phyloP scores from a whole-genome alignment of 192 early-diverging fungal species.

The Irineochytrium annulatum region DNA sequence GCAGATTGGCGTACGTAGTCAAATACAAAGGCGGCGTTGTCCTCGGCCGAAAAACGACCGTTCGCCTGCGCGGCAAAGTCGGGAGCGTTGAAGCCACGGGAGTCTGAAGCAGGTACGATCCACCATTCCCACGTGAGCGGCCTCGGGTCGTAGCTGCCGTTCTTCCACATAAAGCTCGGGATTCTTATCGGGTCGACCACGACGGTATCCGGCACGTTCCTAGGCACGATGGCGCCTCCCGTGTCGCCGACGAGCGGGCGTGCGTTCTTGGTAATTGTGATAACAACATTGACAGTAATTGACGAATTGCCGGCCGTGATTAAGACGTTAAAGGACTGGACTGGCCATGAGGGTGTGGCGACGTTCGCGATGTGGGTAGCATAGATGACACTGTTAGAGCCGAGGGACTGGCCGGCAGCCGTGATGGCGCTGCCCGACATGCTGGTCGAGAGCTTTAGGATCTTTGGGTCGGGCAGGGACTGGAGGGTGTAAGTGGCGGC shows the following conservation, averaged over 20 bases:
- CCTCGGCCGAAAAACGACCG: no score
- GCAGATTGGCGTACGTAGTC: no score
- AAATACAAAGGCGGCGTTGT: no score
- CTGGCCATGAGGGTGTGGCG: neutral
- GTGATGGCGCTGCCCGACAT: no score
- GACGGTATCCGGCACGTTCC: neutral
- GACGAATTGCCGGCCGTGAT: neutral
- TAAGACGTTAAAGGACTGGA: neutral
- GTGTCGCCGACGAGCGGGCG: neutral
- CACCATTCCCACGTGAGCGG: neutral
- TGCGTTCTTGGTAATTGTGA: conserved; percentile 2
- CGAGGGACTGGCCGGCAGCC: no score
- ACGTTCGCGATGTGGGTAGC: neutral
- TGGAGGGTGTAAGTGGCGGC: neutral
- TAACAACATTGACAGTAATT: neutral
- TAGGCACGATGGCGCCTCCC: neutral
- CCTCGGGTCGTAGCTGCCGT: neutral
- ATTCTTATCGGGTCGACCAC: neutral
- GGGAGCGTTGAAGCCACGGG: no score
- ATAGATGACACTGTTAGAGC: neutral
- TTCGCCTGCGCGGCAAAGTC: no score
- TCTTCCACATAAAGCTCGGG: neutral
- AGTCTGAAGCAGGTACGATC: no score
- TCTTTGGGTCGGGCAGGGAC: neutral
- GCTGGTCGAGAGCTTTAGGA: neutral